Percentiles rank a stretch among this genome's conserved stretches.
Conservation (phyloP, 495 filamentous ascomycete species). For the Barbatosphaeria neglecta region DNA sequence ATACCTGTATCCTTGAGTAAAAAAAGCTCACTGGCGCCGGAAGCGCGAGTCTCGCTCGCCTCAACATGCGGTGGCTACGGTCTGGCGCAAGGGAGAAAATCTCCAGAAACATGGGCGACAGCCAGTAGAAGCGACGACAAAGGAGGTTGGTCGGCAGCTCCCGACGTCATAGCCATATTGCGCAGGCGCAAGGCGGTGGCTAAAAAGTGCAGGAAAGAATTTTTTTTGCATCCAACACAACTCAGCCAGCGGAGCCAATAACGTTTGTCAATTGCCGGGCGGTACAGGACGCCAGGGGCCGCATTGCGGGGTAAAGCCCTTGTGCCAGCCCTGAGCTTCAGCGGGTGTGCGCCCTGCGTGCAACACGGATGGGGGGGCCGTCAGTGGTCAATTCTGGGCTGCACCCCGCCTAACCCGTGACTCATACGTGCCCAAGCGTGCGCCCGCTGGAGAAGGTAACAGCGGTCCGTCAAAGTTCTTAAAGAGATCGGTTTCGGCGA, state of each 20-base stretch:
- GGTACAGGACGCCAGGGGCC: not conserved
- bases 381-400: not conserved
- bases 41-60: too few species aligned
- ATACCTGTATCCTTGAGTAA: too few species aligned
- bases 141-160: not conserved
- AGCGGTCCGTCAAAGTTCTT: not conserved
- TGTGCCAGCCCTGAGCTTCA: too few species aligned
- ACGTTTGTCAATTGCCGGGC: not conserved
- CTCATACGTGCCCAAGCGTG: too few species aligned
- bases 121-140: too few species aligned
- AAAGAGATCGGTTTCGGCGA: not conserved
- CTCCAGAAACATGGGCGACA: too few species aligned
- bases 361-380: not conserved
- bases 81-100: too few species aligned
- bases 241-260: not conserved
- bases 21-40: too few species aligned
- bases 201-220: not conserved
- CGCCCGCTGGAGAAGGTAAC: too few species aligned
- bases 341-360: too few species aligned
- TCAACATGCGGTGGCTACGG: too few species aligned
- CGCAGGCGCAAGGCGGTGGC: not conserved
- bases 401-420: not conserved
- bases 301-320: not conserved
- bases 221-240: not conserved
- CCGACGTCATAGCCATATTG: not conserved